These are phyloP conservation scores for Parafenestella ontariensis DNA, from an alignment of 2,329 filamentous ascomycete genomes.

Conservation along the genomic window DNA sequence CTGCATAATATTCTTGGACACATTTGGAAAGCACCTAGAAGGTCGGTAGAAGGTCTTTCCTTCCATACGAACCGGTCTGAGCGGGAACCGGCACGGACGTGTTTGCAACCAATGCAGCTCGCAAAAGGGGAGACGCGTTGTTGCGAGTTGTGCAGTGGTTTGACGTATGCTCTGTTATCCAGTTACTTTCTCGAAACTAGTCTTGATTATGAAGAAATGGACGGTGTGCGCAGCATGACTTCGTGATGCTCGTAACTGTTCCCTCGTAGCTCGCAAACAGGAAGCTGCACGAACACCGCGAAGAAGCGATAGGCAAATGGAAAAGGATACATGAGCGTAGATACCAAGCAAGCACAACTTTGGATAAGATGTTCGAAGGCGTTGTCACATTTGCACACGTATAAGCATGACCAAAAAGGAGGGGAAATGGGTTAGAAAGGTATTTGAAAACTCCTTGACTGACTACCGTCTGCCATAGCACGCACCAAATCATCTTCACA, in stretches of 20 bases:
- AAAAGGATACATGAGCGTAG: too few relatives aligned
- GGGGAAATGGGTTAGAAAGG: not conserved
- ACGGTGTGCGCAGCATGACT: too few relatives aligned
- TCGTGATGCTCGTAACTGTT: not conserved
- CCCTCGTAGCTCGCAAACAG: not conserved
- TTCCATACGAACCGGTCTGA: conserved; percentile 1
- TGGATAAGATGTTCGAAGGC: not conserved
- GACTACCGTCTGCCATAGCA: conserved; percentile 7
- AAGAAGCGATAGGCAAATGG: not conserved
- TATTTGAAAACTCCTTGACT: conserved; percentile 11
- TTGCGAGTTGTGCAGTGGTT: not conserved
- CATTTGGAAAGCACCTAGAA: conserved; percentile 4
- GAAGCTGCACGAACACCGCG: not conserved
- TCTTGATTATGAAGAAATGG: too few relatives aligned
- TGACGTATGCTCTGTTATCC: not conserved
- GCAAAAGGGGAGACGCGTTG: not conserved
- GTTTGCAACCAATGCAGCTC: not conserved
- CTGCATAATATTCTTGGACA: not conserved
- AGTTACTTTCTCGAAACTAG: too few relatives aligned
- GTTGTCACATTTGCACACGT: not conserved
- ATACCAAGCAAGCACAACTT: too few relatives aligned
- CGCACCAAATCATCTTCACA: conserved; percentile 5
- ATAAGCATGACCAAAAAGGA: not conserved
- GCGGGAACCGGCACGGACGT: not conserved
- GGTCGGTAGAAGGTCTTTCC: not conserved